Evolutionary conservation across 116 monocot species (phyloP).

Genomic region (Trichopus zeylanicus): DNA sequence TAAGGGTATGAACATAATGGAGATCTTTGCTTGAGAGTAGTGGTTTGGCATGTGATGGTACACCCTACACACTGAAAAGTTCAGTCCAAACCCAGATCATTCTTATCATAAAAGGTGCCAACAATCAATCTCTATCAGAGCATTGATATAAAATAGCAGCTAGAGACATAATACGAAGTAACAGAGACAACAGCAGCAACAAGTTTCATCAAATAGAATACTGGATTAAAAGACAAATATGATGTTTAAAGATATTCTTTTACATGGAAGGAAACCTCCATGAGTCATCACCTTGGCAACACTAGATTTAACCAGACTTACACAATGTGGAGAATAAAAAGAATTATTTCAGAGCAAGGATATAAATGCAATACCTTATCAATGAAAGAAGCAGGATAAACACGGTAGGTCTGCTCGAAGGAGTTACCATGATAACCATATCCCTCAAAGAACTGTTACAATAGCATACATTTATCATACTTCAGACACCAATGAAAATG

Average conservation of each 20-base stretch:
- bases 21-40: no score
- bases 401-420: constrained; percentile 87
- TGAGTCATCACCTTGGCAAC: background rate
- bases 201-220: no score
- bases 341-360: background rate
- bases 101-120: no score
- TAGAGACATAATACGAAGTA: no score
- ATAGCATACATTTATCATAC: background rate
- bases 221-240: background rate
- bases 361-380: constrained; percentile 49
- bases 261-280: background rate
- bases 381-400: constrained; percentile 85
- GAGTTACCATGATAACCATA: constrained; percentile 62
- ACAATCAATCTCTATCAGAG: no score
- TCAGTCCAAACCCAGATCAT: no score
- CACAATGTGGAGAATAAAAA: background rate
- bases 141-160: no score
- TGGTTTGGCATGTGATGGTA: no score
- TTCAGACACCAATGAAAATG: no score
- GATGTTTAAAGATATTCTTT: background rate
- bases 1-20: no score
- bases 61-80: no score
- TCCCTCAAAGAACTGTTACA: constrained; percentile 62
- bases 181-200: background rate
- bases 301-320: background rate